Evolutionary conservation across 768 basidiomycete genomes (phyloP), one percentile per base, ranked within the genome.

Genomic region (Leccinum pellstonianum): DNA sequence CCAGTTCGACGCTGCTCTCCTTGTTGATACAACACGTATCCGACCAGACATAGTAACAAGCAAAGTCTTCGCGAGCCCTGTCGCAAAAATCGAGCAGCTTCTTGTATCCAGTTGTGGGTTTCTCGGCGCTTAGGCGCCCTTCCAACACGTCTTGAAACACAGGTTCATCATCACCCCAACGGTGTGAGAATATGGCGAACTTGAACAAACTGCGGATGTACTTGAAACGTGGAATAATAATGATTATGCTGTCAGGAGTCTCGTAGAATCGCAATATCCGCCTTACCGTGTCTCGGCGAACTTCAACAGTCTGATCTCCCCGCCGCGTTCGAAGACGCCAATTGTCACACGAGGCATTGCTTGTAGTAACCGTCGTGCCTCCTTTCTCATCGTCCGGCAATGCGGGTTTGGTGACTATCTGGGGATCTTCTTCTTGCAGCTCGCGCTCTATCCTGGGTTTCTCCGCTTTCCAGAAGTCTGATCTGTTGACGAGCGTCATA

Each of bases 1-100:
- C 68, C n/a, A 72, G 58, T 49, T 72, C 71, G 10, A 69, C 63
- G 27, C 72, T 73, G 57, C 68, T 72, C 17, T 61, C 57, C 35
- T 70, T 71, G 55, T 64, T 56, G 52, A 64, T 64, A 15, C 64
- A 65, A n/a, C 64, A 65, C 0, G 64, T 65, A 11, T 73, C 71
- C 23, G 65, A 62, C 70, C 71, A 73, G 25, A 56, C 68, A 19
- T 63, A 71, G 35, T 31, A 25, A 37, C 67, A 69, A 11, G 27
- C 48, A 46, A 57, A 65, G 31, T 69, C 69, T 3, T 11, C 8
- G 15, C 46, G 54, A 5, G 66, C 66, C 50, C 27, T 68, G 17
- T 63, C 23, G 27, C 66, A 69, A 27, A 69, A 61, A 4, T 33
- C 25, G 51, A 53, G 52, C 12, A 70, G 43, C 37, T 70, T 70